Conservation (phyloP, 164 flowering plant genomes). For the Liriodendron chinense region DNA sequence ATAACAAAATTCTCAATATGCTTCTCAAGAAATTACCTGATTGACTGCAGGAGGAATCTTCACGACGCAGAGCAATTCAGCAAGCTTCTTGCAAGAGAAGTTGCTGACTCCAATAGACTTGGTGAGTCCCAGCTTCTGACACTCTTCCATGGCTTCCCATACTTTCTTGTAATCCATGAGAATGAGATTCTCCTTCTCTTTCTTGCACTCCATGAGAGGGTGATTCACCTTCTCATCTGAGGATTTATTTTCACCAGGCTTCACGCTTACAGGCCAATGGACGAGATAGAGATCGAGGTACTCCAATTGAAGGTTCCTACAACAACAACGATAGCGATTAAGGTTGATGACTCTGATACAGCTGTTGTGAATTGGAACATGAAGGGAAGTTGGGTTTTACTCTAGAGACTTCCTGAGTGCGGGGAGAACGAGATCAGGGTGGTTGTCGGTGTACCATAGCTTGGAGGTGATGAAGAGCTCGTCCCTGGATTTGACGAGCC, state of each 20-base stretch:
- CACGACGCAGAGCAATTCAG: constrained; percentile 2
- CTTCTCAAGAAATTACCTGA: constrained; percentile 1
- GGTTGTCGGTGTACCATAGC: constrained; percentile 27
- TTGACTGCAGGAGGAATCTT: constrained; percentile 20
- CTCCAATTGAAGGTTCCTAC: constrained; percentile 15
- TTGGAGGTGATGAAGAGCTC: constrained; percentile 45
- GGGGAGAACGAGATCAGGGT: constrained; percentile 30
- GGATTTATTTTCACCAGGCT: background rate
- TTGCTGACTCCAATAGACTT: constrained; percentile 21
- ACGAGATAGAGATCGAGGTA: constrained; percentile 19
- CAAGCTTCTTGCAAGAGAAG: constrained; percentile 19
- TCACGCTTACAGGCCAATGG: constrained; percentile 14
- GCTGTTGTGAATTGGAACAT: background rate
- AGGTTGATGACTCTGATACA: background rate
- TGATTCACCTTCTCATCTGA: background rate
- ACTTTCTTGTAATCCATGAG: constrained; percentile 7
- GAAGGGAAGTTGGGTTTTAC: constrained; percentile 26
- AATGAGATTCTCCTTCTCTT: constrained; percentile 7
- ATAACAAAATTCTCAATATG: too few relatives aligned
- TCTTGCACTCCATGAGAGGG: too few relatives aligned
- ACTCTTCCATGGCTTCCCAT: constrained; percentile 21
- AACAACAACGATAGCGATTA: background rate
- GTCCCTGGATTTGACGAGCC: constrained; percentile 26
- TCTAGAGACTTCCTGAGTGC: constrained; percentile 26
- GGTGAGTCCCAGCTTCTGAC: constrained; percentile 14